Evolutionary conservation across 140 eudicot genomes (phyloP).

Genomic region (Senecio squalidus): DNA sequence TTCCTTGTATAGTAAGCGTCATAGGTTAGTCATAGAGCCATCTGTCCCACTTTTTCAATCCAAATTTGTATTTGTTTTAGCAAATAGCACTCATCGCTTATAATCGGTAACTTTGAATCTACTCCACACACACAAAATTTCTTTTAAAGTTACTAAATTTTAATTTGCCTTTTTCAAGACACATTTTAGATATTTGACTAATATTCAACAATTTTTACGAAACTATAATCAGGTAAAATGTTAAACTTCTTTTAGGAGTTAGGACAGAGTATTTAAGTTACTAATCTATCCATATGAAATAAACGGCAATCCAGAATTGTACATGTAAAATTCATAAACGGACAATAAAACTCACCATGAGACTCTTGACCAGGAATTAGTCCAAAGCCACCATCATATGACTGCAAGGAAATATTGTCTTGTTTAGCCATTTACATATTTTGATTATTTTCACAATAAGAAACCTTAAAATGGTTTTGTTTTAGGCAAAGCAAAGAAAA

Average conservation of each 20-base stretch:
- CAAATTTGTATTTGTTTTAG: too few species aligned
- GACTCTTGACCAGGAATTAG: conserved; percentile 90
- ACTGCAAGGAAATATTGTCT: conserved; percentile 50
- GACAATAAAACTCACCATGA: conserved; percentile 69
- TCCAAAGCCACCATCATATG: conserved; percentile 99
- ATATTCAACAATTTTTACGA: too few species aligned
- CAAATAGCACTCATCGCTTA: too few species aligned
- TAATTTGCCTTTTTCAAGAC: not conserved
- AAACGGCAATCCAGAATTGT: not conserved
- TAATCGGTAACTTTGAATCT: too few species aligned
- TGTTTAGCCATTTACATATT: conserved; percentile 10
- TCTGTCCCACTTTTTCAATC: too few species aligned
- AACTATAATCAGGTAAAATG: not conserved
- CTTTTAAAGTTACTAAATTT: too few species aligned
- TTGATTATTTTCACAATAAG: not conserved
- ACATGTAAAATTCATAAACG: not conserved
- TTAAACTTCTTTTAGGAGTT: not conserved
- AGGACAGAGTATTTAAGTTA: not conserved
- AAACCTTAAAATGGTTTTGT: conserved; percentile 4
- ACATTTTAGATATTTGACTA: not conserved
- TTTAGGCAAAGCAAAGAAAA: not conserved
- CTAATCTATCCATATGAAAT: not conserved
- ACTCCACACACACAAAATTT: not conserved
- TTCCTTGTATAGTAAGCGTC: not conserved
- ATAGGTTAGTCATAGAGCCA: too few species aligned